Evolutionary conservation across 2,329 filamentous ascomycete species (phyloP).

Genomic region (Nakataea oryzae): DNA sequence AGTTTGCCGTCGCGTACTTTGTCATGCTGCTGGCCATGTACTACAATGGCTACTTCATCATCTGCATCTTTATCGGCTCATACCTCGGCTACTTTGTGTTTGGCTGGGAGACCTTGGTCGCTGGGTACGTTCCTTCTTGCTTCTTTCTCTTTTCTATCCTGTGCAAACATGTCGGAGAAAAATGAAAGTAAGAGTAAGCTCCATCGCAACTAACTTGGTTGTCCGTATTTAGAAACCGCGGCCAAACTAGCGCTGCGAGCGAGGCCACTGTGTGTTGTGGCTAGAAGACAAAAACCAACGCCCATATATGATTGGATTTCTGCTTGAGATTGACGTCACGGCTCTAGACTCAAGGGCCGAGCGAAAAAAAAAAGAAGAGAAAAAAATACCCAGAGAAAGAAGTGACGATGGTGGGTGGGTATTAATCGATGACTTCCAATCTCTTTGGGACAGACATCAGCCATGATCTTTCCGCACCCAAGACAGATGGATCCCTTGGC

Average conservation of each 20-base stretch:
- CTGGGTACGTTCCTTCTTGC: slow-evolving; percentile 7
- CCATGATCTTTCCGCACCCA: background rate
- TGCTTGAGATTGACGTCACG: background rate
- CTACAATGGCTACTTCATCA: slow-evolving; percentile 65
- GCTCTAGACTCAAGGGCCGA: no score
- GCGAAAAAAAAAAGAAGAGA: no score
- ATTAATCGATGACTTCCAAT: background rate
- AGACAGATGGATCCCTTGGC: no score
- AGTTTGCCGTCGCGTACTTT: slow-evolving; percentile 69
- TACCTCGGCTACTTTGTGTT: slow-evolving; percentile 65
- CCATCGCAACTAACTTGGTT: background rate
- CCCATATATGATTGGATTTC: background rate
- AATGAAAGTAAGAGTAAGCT: background rate
- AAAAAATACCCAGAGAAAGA: no score
- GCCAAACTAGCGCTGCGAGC: slow-evolving; percentile 12
- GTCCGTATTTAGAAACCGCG: background rate
- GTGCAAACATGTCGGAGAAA: background rate
- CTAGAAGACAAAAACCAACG: background rate
- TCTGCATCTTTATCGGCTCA: slow-evolving; percentile 69
- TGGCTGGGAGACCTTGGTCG: slow-evolving; percentile 50
- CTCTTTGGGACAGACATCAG: background rate
- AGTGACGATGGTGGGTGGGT: no score
- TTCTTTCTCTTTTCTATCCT: background rate
- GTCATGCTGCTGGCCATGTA: slow-evolving; percentile 63
- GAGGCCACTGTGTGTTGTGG: slow-evolving; percentile 17